Evolutionary conservation across 2,329 filamentous ascomycete genomes (phyloP).

Genomic region (Penicillium sp.): DNA sequence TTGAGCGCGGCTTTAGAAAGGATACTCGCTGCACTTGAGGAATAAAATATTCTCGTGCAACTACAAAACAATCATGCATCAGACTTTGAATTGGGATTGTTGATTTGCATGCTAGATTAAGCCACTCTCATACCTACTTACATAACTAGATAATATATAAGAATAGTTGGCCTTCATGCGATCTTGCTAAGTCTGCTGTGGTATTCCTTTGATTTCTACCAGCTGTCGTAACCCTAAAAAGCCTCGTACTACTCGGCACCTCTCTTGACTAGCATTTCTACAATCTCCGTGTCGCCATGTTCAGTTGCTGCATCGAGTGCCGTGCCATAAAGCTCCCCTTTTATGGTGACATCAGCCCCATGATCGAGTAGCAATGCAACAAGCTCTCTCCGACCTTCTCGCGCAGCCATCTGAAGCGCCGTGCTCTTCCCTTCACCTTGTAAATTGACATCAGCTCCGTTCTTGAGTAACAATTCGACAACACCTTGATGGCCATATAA

Average conservation of each 20-base stretch:
- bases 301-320: neutral
- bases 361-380: neutral
- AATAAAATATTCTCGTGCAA: neutral
- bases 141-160: too few relatives aligned
- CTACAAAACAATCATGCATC: neutral
- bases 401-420: neutral
- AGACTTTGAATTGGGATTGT: neutral
- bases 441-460: neutral
- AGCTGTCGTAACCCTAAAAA: too few relatives aligned
- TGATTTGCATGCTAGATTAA: neutral
- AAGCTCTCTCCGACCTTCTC: neutral
- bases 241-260: neutral
- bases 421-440: neutral
- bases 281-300: neutral
- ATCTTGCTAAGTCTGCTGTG: too few relatives aligned
- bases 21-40: conserved; percentile 22
- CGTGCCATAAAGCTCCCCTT: neutral
- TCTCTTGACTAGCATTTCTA: neutral
- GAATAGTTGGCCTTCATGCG: too few relatives aligned
- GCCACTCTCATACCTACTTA: too few relatives aligned
- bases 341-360: neutral
- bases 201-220: too few relatives aligned
- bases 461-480: neutral
- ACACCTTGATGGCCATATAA: neutral
- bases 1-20: conserved; percentile 35